Evolutionary conservation across 805 yeast genomes (phyloP).

Genomic region (Schizosaccharomyces cryophilus): DNA sequence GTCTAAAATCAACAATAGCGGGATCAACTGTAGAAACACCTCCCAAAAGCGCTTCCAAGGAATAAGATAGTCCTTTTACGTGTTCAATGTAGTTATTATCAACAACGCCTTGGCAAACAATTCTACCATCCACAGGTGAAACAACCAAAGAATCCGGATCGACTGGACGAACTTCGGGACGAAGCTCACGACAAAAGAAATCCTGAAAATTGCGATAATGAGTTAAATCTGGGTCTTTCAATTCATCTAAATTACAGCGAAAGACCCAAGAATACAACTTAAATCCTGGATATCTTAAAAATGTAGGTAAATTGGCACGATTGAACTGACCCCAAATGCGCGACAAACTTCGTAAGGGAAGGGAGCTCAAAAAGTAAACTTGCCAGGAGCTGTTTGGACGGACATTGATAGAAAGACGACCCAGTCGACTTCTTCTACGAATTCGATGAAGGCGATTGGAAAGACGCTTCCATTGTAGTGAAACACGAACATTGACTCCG

Average conservation of each 20-base stretch:
- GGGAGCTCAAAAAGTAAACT: slow-evolving; percentile 6
- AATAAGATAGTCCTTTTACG: slow-evolving; percentile 87
- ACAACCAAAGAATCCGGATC: slow-evolving; percentile 39
- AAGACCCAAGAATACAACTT: slow-evolving; percentile 52
- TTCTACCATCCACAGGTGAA: slow-evolving; percentile 84
- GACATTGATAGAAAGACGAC: background rate
- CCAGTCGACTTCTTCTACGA: background rate
- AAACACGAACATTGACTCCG: background rate
- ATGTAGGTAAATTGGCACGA: slow-evolving; percentile 56
- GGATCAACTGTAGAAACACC: slow-evolving; percentile 2
- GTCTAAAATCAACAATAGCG: background rate
- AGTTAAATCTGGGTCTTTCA: slow-evolving; percentile 55
- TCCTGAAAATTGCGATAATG: slow-evolving; percentile 64
- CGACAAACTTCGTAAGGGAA: slow-evolving; percentile 76
- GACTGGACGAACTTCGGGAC: slow-evolving; percentile 58
- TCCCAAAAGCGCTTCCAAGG: slow-evolving; percentile 72
- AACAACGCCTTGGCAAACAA: slow-evolving; percentile 60
- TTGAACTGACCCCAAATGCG: slow-evolving; percentile 89
- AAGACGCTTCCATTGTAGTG: background rate
- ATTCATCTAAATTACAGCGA: slow-evolving; percentile 75
- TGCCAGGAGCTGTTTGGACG: background rate
- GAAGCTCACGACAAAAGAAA: slow-evolving; percentile 65
- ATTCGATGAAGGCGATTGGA: background rate
- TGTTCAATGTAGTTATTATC: slow-evolving; percentile 63
- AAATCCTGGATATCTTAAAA: slow-evolving; percentile 69